A percentile compares a stretch with the other conserved stretches of the same genome.
Evolutionary conservation across 306 rosid genomes (phyloP).

Genomic region (Amphicarpaea edgeworthii): DNA sequence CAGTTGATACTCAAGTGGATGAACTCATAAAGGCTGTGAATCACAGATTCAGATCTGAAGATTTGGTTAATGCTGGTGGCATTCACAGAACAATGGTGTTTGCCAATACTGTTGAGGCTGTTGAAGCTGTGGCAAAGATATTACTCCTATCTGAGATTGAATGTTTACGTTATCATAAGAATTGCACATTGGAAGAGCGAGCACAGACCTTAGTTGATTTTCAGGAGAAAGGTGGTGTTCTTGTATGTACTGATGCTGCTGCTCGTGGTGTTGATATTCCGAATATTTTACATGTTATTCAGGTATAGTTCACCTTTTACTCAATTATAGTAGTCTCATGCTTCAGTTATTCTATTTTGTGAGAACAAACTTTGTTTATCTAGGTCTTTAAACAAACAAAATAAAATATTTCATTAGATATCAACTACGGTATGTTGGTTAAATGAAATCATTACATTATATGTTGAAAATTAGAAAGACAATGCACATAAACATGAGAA

Average conservation of each 20-base stretch:
- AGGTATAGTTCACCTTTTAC: constrained; percentile 60
- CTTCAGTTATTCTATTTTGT: constrained; percentile 10
- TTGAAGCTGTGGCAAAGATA: constrained; percentile 84
- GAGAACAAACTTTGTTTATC: constrained; percentile 2
- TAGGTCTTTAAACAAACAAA: constrained; percentile 14
- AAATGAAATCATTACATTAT: constrained; percentile 12
- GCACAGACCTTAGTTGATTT: constrained; percentile 75
- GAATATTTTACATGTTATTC: constrained; percentile 87
- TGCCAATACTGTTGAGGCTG: constrained; percentile 94
- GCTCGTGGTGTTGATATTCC: constrained; percentile 96
- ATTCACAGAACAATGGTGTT: constrained; percentile 83
- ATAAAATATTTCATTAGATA: constrained; percentile 16
- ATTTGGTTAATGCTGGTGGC: constrained; percentile 52
- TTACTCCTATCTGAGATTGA: constrained; percentile 68
- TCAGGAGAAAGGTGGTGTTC: constrained; percentile 84
- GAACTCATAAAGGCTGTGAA: constrained; percentile 85
- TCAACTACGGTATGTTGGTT: constrained; percentile 1
- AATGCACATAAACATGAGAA: constrained; percentile 1
- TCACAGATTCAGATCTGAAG: constrained; percentile 57
- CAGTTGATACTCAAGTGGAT: constrained; percentile 76
- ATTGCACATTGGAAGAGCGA: constrained; percentile 87
- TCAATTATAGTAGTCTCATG: constrained; percentile 3
- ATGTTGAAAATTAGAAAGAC: constrained; percentile 21
- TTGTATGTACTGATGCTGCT: constrained; percentile 97
- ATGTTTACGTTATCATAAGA: constrained; percentile 83